phyloP scores from a whole-genome alignment of 306 rosid genomes.

The Gleditsia sinensis region DNA sequence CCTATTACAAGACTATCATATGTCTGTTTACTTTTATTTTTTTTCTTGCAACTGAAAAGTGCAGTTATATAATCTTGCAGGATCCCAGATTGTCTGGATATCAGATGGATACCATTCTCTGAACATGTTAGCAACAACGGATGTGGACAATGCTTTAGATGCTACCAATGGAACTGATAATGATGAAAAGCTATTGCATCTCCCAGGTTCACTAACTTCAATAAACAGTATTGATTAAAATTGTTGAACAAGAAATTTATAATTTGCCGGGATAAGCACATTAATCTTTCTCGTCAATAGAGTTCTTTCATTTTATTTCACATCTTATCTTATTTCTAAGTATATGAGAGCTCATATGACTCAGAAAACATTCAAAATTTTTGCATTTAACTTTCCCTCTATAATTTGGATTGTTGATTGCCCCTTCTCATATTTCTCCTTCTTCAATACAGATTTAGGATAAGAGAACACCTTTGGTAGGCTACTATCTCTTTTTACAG shows the following conservation, averaged over 20 bases:
- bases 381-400: background rate
- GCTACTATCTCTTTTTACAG: background rate
- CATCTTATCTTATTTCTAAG: background rate
- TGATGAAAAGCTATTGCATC: constrained; percentile 49
- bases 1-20: constrained; percentile 12
- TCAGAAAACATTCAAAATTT: background rate
- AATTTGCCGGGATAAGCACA: background rate
- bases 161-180: constrained; percentile 47
- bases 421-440: background rate
- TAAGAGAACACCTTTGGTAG: background rate
- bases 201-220: constrained; percentile 57
- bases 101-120: constrained; percentile 74
- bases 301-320: background rate
- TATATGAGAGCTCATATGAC: background rate
- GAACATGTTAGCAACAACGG: constrained; percentile 55
- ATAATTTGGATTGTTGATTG: background rate
- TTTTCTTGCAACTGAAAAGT: constrained; percentile 29
- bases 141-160: constrained; percentile 48
- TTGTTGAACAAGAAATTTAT: constrained; percentile 6
- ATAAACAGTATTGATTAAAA: constrained; percentile 28
- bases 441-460: background rate
- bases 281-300: background rate
- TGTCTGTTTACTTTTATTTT: background rate
- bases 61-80: constrained; percentile 46
- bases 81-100: constrained; percentile 72